These are phyloP conservation scores for Xerocomus brunneocitrinus DNA, from an alignment of 768 basidiomycete species.

Conservation along the genomic window DNA sequence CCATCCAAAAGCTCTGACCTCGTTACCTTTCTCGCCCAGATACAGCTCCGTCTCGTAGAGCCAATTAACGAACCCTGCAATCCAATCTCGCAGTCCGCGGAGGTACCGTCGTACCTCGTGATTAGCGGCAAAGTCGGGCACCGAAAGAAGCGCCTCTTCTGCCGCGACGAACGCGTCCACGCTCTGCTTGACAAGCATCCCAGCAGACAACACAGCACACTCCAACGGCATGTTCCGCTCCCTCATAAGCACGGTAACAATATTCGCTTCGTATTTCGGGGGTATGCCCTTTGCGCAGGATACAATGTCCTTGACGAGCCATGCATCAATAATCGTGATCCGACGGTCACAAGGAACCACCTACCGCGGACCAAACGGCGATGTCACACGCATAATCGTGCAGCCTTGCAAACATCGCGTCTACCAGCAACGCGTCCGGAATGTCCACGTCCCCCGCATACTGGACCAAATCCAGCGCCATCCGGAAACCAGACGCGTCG, in stretches of 20 bases:
- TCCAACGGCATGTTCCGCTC: conserved; percentile 44
- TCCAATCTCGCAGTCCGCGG: conserved; percentile 49
- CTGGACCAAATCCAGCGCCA: conserved; percentile 52
- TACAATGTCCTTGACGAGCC: conserved; percentile 48
- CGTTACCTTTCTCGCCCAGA: conserved; percentile 52
- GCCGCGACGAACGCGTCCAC: conserved; percentile 26
- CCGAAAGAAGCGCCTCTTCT: conserved; percentile 19
- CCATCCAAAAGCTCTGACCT: conserved; percentile 61
- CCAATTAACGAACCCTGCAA: conserved; percentile 61
- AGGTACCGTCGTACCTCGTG: conserved; percentile 37
- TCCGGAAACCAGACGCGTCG: conserved; percentile 44
- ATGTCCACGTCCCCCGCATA: conserved; percentile 44
- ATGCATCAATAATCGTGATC: neutral
- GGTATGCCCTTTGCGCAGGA: conserved; percentile 48
- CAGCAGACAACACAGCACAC: conserved; percentile 34
- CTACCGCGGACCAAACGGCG: conserved; percentile 51
- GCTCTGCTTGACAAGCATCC: conserved; percentile 25
- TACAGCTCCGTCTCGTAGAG: conserved; percentile 59
- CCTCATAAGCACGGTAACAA: conserved; percentile 47
- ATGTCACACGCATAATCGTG: conserved; percentile 44
- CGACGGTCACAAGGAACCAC: conserved; percentile 3
- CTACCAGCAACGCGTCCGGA: conserved; percentile 27
- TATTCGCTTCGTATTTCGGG: conserved; percentile 36
- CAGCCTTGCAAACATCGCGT: conserved; percentile 31
- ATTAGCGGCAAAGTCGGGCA: conserved; percentile 12